Evolutionary conservation across 2,329 filamentous ascomycete species (phyloP).

Genomic region (Ascochyta viciae-villosae): DNA sequence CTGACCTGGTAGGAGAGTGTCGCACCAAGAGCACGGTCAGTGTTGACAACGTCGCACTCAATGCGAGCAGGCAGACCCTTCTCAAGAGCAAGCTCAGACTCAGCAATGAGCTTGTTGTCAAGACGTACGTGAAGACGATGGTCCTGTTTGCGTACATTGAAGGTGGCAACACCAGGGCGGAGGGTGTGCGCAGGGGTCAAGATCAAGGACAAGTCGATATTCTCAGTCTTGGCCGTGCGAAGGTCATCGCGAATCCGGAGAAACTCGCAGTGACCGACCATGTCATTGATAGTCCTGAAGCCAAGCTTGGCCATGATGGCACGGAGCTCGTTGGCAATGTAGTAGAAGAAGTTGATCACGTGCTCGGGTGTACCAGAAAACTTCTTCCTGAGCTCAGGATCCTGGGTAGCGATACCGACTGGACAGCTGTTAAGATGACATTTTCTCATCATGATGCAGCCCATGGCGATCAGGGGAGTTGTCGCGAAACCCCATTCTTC

Average conservation of each 20-base stretch:
- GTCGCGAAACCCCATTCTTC: conserved; percentile 98
- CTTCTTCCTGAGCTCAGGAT: conserved; percentile 92
- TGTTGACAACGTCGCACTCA: conserved; percentile 96
- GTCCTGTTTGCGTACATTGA: conserved; percentile 98
- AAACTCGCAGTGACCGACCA: conserved; percentile 91
- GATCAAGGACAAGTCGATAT: conserved; percentile 91
- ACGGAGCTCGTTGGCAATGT: conserved; percentile 92
- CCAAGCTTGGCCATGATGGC: conserved; percentile 97
- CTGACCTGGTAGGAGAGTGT: conserved; percentile 96
- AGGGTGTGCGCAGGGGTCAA: conserved; percentile 95
- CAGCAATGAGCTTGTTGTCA: conserved; percentile 96
- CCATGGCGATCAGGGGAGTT: conserved; percentile 93
- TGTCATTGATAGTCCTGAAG: conserved; percentile 95
- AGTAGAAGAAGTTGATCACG: conserved; percentile 99
- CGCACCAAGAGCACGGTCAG: conserved; percentile 90
- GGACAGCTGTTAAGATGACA: conserved; percentile 77
- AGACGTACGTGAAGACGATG: conserved; percentile 91
- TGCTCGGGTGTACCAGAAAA: conserved; percentile 93
- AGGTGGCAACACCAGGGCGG: conserved; percentile 90
- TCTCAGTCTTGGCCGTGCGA: conserved; percentile 85
- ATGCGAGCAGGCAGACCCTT: conserved; percentile 92
- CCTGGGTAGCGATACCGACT: conserved; percentile 94
- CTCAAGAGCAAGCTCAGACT: conserved; percentile 92
- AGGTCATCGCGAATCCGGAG: conserved; percentile 88
- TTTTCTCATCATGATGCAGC: conserved; percentile 93